Evolutionary conservation across 1,284 basidiomycete species (phyloP).

Genomic region (Moesziomyces sp.): DNA sequence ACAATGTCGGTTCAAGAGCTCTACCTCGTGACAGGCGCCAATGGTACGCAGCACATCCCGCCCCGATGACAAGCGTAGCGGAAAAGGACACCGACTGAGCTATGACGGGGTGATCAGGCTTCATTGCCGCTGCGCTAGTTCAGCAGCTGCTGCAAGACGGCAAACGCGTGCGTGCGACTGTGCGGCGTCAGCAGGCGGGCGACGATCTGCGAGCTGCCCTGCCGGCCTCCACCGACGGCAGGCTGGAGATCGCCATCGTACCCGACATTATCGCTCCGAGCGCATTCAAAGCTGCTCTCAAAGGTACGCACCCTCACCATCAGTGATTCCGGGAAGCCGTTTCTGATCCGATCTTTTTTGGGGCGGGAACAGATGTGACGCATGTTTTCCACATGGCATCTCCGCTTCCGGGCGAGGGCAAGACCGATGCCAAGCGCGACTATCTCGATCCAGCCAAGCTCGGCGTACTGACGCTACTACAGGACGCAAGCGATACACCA

Average conservation of each 20-base stretch:
- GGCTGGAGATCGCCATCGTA: slow-evolving; percentile 8
- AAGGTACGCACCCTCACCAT: background rate
- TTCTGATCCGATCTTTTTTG: too few relatives aligned
- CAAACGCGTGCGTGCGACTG: slow-evolving; percentile 4
- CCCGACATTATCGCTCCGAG: slow-evolving; percentile 8
- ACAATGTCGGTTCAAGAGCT: too few relatives aligned
- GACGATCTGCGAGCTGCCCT: background rate
- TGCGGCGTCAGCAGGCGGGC: slow-evolving; percentile 3
- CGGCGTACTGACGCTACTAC: slow-evolving; percentile 3
- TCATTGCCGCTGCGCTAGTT: slow-evolving; percentile 10
- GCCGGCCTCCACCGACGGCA: background rate
- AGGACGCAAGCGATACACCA: background rate
- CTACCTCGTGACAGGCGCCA: slow-evolving; percentile 14
- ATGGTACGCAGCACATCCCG: background rate
- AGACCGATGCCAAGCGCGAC: slow-evolving; percentile 11
- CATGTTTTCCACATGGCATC: slow-evolving; percentile 23
- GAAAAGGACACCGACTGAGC: too few relatives aligned
- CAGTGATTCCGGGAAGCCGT: too few relatives aligned
- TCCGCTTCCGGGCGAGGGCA: slow-evolving; percentile 10
- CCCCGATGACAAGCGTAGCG: too few relatives aligned
- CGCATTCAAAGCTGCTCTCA: slow-evolving; percentile 2
- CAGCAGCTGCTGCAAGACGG: slow-evolving; percentile 1
- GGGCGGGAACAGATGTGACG: background rate
- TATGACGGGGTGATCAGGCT: background rate
- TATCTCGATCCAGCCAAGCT: slow-evolving; percentile 11